Evolutionary conservation across 129 eudicot species (phyloP).

Genomic region (carrot (Daucus carota)): DH1_v3.0 NC_030386.2:24480501-24481000

Average conservation of each 20-base stretch:
- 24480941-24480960: constrained; percentile 89
- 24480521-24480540: background rate
- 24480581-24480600: constrained; percentile 75
- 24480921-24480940: constrained; percentile 68
- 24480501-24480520: background rate
- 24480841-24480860: background rate
- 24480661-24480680: background rate
- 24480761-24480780: background rate
- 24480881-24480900: constrained; percentile 55
- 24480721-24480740: no score
- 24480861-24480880: background rate
- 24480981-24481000: background rate
- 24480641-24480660: constrained; percentile 26
- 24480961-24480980: constrained; percentile 43
- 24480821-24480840: background rate
- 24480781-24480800: no score
- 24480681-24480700: background rate
- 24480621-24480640: constrained; percentile 24
- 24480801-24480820: background rate
- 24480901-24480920: constrained; percentile 93
- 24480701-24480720: background rate
- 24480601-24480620: constrained; percentile 49
- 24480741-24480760: no score
- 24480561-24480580: constrained; percentile 59
- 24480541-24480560: background rate